These are phyloP conservation scores for Daldinia sp. DNA, from an alignment of 2,329 filamentous ascomycete species.

Conservation along the genomic window DNA sequence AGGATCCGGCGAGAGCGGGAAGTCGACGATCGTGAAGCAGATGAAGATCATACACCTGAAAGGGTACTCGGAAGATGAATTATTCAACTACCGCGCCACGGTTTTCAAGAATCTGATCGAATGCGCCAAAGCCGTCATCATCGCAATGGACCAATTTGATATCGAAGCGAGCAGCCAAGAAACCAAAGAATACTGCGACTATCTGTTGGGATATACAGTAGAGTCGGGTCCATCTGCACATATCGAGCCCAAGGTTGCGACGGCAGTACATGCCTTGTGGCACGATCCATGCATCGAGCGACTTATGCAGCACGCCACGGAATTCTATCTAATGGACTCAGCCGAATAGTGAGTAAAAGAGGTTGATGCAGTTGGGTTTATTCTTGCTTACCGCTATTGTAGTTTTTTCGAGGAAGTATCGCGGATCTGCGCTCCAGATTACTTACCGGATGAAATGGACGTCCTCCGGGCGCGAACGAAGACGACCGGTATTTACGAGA, in stretches of 20 bases:
- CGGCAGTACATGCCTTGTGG: constrained; percentile 88
- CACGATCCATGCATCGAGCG: constrained; percentile 83
- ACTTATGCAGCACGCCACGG: constrained; percentile 91
- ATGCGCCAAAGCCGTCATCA: constrained; percentile 92
- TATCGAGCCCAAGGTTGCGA: constrained; percentile 81
- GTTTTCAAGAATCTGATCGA: constrained; percentile 99
- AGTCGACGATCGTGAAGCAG: constrained; percentile 99
- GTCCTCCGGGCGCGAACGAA: constrained; percentile 96
- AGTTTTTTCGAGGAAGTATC: constrained; percentile 96
- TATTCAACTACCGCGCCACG: constrained; percentile 92
- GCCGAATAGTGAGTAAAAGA: constrained; percentile 79
- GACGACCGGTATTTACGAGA: constrained; percentile 99
- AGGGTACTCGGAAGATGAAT: constrained; percentile 93
- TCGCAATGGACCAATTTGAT: constrained; percentile 89
- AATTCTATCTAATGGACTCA: constrained; percentile 99
- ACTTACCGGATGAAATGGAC: constrained; percentile 92
- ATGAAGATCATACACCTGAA: constrained; percentile 99
- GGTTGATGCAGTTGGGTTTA: neutral
- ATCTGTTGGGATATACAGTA: constrained; percentile 85
- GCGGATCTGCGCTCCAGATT: constrained; percentile 84
- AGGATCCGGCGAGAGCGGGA: constrained; percentile 96
- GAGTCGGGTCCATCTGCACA: constrained; percentile 89
- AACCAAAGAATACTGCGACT: constrained; percentile 79
- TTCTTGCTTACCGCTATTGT: constrained; percentile 38
- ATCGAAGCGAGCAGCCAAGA: constrained; percentile 78